Evolutionary conservation across 768 basidiomycete species (phyloP), one percentile per base, ranked within the genome.

Genomic region (Xanthoconium stramineum): DNA sequence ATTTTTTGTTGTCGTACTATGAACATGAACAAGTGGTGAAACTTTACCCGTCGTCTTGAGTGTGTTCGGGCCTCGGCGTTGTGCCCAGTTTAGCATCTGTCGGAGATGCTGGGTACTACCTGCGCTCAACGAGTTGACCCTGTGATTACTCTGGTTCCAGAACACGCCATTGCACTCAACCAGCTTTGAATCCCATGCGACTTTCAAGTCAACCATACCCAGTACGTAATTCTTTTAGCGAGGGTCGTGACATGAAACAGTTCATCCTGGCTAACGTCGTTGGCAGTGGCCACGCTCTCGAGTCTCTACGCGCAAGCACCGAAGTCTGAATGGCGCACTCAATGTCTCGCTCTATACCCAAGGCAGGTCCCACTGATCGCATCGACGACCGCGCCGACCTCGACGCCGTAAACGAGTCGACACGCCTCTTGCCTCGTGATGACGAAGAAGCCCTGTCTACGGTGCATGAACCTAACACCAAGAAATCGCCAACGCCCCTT

Each of bases 401-500:
- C 19, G 44, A 40, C 19, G 20, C 30, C 7, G 39, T 20, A 11
- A 43, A 61, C 19, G 63, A 64, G 46, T 64, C 56, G 19, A 65
- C 63, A 13, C 54, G n/a, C 6, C 60, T 65, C 37, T 36, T 65
- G 33, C 50, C 38, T 0, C 3, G 40, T 5, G 14, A 36, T 7
- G 63, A 64, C 4, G 63, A 58, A 37, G 55, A 58, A 15, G 50
- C 53, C 15, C 17, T 40, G 17, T 42, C 50, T 9, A 13, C 43
- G 13, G 24, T 17, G 6, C 3, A 6, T 15, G 11, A 38, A 15
- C 11, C 37, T 13, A 17, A 24, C 24, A 24, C 24, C 24, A 24
- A 24, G 13, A 14, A 13, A 17, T 28, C 9, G 24, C 24, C 32
- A 15, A 58, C 64, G 1, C 76, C 78, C 5, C 58, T 80, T 24